Evolutionary conservation across 2,329 filamentous ascomycete genomes (phyloP), one percentile per base, ranked within the genome.

Genomic region (Fusarium duplospermum): DNA sequence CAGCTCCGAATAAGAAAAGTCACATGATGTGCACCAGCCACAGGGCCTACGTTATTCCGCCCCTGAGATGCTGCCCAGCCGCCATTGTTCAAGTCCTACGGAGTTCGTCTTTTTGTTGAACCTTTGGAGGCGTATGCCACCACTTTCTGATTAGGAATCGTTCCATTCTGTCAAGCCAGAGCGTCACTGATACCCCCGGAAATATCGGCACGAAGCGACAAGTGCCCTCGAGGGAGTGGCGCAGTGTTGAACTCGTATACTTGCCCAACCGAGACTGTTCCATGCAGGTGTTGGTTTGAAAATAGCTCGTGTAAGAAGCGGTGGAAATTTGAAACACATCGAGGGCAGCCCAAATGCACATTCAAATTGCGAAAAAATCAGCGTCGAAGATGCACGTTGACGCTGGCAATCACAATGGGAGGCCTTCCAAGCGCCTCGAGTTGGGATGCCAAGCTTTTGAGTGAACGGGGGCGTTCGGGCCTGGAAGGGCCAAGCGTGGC

Each of bases 401-500:
- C 47, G 27, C 47, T 52, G 47, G 47, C 47, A 50, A 29, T 20
- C 18, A 31, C 47, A 31, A 4, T 31, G 16, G 47, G 57, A 60
- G 36, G 38, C 35, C 35, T 40, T 29, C 38, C 58, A 61, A 61
- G 35, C 29, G 16, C 56, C 27, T 16, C 66, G 42, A 56, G 61
- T 60, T 42, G 57, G 56, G 66, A 67, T 52, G 72, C 62, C 62
- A 67, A 60, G 40, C 20, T 60, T 54, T 40, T 64, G 69, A 73
- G 67, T 62, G 47, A 24, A 67, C 66, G 73, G 63, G 72, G 72
- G 62, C 36, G 59, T 69, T 68, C 47, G 62, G 64, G 27, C 31
- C 50, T 52, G 45, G 40, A 11, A 64, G 38, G 74, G 78, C 78
- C 77, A 80, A 82, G 78, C 54, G 80, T 82, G 81, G 81, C 81